Evolutionary conservation across 2,329 filamentous ascomycete genomes (phyloP).

Genomic region (Apiospora marii): DNA sequence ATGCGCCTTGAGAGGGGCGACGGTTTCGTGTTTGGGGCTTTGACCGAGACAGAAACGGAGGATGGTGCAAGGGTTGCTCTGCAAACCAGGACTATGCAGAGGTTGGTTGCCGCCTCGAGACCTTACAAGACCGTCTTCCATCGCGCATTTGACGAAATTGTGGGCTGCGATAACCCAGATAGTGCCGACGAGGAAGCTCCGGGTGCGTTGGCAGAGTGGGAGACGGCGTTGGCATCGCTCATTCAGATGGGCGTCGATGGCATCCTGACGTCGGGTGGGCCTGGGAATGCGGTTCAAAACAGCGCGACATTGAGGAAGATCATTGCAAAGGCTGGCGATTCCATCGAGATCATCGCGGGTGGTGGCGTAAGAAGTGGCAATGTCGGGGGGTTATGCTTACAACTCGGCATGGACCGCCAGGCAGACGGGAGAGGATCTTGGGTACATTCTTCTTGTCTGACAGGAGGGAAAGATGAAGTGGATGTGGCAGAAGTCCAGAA

Average conservation of each 20-base stretch:
- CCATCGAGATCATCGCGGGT: conserved; percentile 59
- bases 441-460: conserved; percentile 58
- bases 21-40: conserved; percentile 64
- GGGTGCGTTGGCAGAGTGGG: conserved; percentile 28
- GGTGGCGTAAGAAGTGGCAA: conserved; percentile 59
- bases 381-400: conserved; percentile 39
- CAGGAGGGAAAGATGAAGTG: conserved; percentile 29
- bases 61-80: conserved; percentile 37
- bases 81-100: conserved; percentile 49
- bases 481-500: conserved; percentile 39
- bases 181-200: not conserved
- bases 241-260: conserved; percentile 55
- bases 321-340: conserved; percentile 36
- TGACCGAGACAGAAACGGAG: conserved; percentile 36
- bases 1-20: conserved; percentile 54
- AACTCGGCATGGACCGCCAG: conserved; percentile 37
- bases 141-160: conserved; percentile 61
- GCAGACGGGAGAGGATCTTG: conserved; percentile 40
- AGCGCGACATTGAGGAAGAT: conserved; percentile 47
- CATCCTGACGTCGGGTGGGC: conserved; percentile 62
- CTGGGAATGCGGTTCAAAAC: conserved; percentile 51
- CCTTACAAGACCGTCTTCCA: conserved; percentile 61
- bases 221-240: conserved; percentile 46
- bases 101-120: conserved; percentile 50
- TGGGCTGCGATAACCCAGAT: conserved; percentile 36